Evolutionary conservation across 768 basidiomycete genomes (phyloP), one percentile per base, ranked within the genome.

Genomic region (Amanita thiersii): DNA sequence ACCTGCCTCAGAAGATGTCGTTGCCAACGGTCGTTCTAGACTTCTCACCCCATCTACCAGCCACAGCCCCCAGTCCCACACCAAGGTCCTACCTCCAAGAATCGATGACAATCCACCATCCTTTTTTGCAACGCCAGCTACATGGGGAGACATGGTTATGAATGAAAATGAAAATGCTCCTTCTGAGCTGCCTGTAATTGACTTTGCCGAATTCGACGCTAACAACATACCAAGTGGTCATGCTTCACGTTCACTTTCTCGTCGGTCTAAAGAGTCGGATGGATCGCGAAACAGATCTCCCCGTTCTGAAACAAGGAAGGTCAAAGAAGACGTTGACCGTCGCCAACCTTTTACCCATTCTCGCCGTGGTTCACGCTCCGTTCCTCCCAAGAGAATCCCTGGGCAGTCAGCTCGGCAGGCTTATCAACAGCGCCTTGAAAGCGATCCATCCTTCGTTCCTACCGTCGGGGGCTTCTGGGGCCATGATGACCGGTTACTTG

Each of bases 381-480:
- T 37, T 24, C 47, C 54, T 37, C 44, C 56, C 37, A 56, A 54
- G 37, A 72, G 70, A 11, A 62, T 64, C 15, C 51, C 67, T 2
- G 75, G 75, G 3, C 79, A 77, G 44, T 71, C 75, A 17, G 86
- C 81, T 28, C 85, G 91, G 36, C 87, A 91, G 57, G 85, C 79
- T 14, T 94, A 96, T 60, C 81, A 88, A 48, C 75, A 86, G 48
- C 79, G 82, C 21, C 68, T 94, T 18, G 81, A 88, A 44, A 68
- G 62, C 8, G 92, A 96, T 56, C 91, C 92, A 1, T 86, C 88
- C 2, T 91, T 81, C 57, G 85, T 89, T 20, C 92, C 92, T 17
- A 84, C 80, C 18, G 85, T 93, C 17, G 92, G 92, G 41, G 83
- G 82, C 47, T 96, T 96, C 56, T 96, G 89, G 90, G 81, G 86